Percentiles rank a stretch among this genome's conserved stretches.
Evolutionary conservation across 352 stramenopile genomes (phyloP).

Genomic region (Discostella stelligera): DNA sequence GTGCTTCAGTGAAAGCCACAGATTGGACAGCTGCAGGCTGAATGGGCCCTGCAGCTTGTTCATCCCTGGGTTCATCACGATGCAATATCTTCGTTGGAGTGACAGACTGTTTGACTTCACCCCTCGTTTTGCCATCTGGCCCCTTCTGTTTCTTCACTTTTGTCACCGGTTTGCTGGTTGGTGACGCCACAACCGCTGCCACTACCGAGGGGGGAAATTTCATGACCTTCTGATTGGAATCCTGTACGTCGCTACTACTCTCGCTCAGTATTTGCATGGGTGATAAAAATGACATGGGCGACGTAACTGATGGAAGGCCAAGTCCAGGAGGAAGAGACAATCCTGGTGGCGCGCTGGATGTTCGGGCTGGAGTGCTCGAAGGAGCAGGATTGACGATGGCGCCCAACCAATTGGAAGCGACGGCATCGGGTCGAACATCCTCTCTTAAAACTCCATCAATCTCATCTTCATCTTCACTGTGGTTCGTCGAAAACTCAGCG

Average conservation of each 20-base stretch:
- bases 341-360: slow-evolving; percentile 1
- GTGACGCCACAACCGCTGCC: neutral
- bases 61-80: slow-evolving; percentile 22
- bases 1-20: neutral
- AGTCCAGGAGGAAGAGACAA: neutral
- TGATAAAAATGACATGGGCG: slow-evolving; percentile 40
- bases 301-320: neutral
- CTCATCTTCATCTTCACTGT: slow-evolving; percentile 25
- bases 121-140: slow-evolving; percentile 9
- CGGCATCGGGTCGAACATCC: slow-evolving; percentile 26
- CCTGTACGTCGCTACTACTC: neutral
- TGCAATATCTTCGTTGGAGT: slow-evolving; percentile 36
- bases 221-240: slow-evolving; percentile 12
- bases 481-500: slow-evolving; percentile 35
- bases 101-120: slow-evolving; percentile 2
- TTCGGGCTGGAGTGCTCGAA: slow-evolving; percentile 13
- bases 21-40: neutral
- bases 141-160: slow-evolving; percentile 22
- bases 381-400: slow-evolving; percentile 52
- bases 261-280: slow-evolving; percentile 46
- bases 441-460: neutral
- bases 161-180: neutral
- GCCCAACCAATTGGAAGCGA: slow-evolving; percentile 77
- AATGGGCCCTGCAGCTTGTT: neutral
- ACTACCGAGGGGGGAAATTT: slow-evolving; percentile 2